Base-by-base conservation (phyloP, 768 basidiomycete species). In the Neoboletus subvelutipes region DNA sequence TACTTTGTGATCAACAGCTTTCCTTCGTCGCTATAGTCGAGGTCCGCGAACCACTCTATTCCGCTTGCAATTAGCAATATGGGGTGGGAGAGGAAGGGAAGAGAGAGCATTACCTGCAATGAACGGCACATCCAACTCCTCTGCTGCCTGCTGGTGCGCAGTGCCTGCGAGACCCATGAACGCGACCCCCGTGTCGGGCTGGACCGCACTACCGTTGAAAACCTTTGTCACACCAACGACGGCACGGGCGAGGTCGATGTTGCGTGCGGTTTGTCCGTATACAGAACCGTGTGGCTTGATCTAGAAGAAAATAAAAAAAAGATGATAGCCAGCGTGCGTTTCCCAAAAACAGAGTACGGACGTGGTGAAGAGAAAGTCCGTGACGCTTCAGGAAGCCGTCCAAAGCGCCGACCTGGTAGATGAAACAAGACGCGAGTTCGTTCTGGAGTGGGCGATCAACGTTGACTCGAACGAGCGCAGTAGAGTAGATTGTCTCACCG, bases 371-470 rank as follows among this genome's bases (percentile, higher is more conserved):
- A 2, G 71, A 67, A 6, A 88, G 60, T 0, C 73, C 79, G 51
- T 87, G 76, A 2, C 76, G 66, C 43, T 78, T 80, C 52, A 88
- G 71, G 68, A 88, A 87, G 0, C 83, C 85, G 5, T 67, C 71
- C 8, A 88, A 69, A 0, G 86, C 84, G n/a, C 85, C 86, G 31
- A 86, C 80, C 73, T 88, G 87, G 63, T 86, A 87, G 5, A 83
- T 75, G 57, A 87, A 82, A 64, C 82, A 83, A 26, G 80, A 75
- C 8, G 71, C 73, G 34, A 87, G 76, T 57, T 85, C 83, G 3
- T 81, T 80, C 81, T 86, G 22, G 24, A 40, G 11, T 2, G 13
- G 17, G 28, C 0, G 11, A 36, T 54, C 42, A 24, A 3, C 0
- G 9, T 43, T 33, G 50, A n/a, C 5, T 10, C 1, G 5, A 6